These are phyloP conservation scores for Candida chilensis DNA, from an alignment of 805 yeast species.

Conservation along the genomic window DNA sequence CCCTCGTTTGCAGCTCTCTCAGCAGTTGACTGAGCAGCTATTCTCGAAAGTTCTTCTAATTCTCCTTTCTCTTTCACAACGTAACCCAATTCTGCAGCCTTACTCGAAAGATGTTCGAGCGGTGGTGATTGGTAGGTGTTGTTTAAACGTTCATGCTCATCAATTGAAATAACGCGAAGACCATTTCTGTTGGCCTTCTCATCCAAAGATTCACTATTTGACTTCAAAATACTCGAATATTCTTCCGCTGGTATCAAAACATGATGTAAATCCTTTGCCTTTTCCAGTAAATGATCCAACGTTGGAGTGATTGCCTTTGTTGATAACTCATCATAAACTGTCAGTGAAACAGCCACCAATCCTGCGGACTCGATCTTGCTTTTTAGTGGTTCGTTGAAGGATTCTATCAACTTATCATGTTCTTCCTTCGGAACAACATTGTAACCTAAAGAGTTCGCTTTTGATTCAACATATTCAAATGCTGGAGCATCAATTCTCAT, in stretches of 20 bases:
- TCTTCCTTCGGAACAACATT: constrained; percentile 3
- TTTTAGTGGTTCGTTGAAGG: background rate
- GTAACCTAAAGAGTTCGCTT: constrained; percentile 4
- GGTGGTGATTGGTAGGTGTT: constrained; percentile 4
- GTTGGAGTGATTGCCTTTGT: constrained; percentile 3
- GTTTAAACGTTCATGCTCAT: constrained; percentile 4
- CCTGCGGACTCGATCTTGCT: background rate
- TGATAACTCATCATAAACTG: constrained; percentile 3
- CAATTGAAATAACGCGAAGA: constrained; percentile 8
- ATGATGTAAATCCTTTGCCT: constrained; percentile 2
- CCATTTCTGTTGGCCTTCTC: constrained; percentile 16
- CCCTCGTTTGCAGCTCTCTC: too few species aligned
- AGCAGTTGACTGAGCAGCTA: too few species aligned
- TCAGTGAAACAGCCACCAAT: background rate
- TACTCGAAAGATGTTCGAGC: constrained; percentile 8
- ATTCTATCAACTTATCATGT: constrained; percentile 1
- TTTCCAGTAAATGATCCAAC: constrained; percentile 2
- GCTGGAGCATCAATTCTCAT: constrained; percentile 12
- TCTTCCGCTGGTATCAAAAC: constrained; percentile 2
- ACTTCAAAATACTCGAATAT: background rate
- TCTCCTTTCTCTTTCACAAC: constrained; percentile 1
- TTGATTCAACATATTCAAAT: constrained; percentile 8
- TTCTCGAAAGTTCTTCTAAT: too few species aligned
- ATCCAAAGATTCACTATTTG: background rate
- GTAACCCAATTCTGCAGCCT: constrained; percentile 3